Evolutionary conservation across 148 eudicot species (phyloP), one percentile per base, ranked within the genome.

Genomic region (Spergularia bocconei): DNA sequence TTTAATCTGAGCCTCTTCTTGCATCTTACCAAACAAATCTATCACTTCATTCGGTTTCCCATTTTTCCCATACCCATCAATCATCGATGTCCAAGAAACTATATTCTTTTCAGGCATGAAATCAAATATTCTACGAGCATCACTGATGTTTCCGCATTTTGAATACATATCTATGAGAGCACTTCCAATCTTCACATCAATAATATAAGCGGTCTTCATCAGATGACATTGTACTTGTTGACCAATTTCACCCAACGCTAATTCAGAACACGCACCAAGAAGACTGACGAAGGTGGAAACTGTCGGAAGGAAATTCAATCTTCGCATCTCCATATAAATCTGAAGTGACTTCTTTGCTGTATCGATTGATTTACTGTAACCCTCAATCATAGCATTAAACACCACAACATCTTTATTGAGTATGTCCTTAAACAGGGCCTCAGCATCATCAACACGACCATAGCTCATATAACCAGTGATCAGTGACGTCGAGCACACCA

Each of bases 341-440:
- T 82, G 84, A 80, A 90, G 50, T 0, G 97, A 91, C 78, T 72
- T 88, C 81, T 84, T 87, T 53, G 90, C 92, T 8, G 89, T 89
- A 33, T 85, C 88, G 41, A 85, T 62, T 53, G 90, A 86, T 61
- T 88, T 95, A 79, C 97, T 95, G 72, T 89, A 92, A 58, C 98
- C 98, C 83, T 92, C 97, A 25, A 95, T 92, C 98, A 92, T 90
- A n/a, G 96, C 98, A 82, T 95, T 95, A 75, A 87, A 92, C 65
- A 87, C 89, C 72, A 95, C 93, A 25, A 87, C 91, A 80, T 95
- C 98, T 81, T 92, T 95, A 62, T 81, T 84, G 69, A 2, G 12
- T 8, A 86, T 86, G 63, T 80, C 87, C 51, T 53, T 59, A 56
- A 92, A 92, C 59, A 95, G 72, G n/a, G 77, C 80, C 79, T 92